A percentile compares a stretch with the other conserved stretches of the same genome.
These are phyloP conservation scores for Phaeoacremonium minimum DNA, from an alignment of 2,329 filamentous ascomycete genomes.

Conservation along the genomic window DNA sequence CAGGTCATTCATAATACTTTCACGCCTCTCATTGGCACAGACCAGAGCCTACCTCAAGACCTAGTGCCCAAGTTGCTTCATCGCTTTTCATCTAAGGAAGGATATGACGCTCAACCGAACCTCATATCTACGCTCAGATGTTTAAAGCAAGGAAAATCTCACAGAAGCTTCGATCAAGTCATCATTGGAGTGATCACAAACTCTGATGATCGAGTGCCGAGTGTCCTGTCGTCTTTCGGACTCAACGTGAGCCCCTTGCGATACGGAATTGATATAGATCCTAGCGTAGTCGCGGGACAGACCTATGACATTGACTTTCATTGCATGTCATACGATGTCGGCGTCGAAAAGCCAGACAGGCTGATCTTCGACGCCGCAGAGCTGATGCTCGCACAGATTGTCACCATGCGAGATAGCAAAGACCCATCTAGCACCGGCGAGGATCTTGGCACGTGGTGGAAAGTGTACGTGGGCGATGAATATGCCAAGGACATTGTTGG, in stretches of 20 bases:
- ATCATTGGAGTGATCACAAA: conserved; percentile 58
- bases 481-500: conserved; percentile 9
- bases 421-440: too few relatives aligned
- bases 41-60: conserved; percentile 31
- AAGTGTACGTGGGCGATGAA: conserved; percentile 13
- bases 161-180: conserved; percentile 25
- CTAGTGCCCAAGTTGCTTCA: conserved; percentile 44
- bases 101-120: conserved; percentile 45
- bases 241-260: conserved; percentile 37
- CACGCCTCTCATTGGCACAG: conserved; percentile 25
- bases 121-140: conserved; percentile 41
- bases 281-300: neutral
- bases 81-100: conserved; percentile 48
- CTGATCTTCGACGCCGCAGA: conserved; percentile 53
- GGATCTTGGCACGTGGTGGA: conserved; percentile 5
- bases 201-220: conserved; percentile 55
- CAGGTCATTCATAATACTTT: conserved; percentile 54
- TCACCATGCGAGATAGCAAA: conserved; percentile 16
- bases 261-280: conserved; percentile 12
- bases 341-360: conserved; percentile 52
- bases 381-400: conserved; percentile 28
- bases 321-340: conserved; percentile 60
- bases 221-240: conserved; percentile 48
- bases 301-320: conserved; percentile 45
- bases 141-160: conserved; percentile 13